Conservation (phyloP, 495 filamentous ascomycete genomes). For the Neurospora sp. region DNA sequence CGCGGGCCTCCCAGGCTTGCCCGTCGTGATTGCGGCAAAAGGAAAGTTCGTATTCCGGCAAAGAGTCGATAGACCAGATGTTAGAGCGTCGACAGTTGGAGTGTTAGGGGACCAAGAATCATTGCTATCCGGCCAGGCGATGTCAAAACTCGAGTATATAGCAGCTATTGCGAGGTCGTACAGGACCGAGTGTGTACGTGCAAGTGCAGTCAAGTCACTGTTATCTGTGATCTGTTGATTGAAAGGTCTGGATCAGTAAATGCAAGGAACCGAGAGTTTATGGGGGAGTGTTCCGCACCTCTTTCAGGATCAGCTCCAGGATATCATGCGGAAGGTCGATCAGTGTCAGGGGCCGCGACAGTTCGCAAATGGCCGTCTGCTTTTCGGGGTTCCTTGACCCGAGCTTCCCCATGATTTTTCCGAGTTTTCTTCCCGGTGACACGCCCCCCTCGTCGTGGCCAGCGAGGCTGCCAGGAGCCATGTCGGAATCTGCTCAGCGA, state of each 20-base stretch:
- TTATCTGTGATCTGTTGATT: slow-evolving; percentile 64
- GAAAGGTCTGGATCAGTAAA: not conserved
- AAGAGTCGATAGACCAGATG: slow-evolving; percentile 80
- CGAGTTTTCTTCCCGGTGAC: not conserved
- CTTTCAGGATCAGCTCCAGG: slow-evolving; percentile 77
- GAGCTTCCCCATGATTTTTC: not conserved
- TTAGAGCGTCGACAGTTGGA: slow-evolving; percentile 79
- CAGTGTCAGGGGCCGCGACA: slow-evolving; percentile 37
- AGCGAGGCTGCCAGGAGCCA: not conserved
- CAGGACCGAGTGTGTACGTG: slow-evolving; percentile 75
- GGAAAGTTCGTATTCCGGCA: slow-evolving; percentile 65
- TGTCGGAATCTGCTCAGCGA: not conserved
- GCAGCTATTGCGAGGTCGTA: slow-evolving; percentile 71
- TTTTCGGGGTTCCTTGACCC: not conserved
- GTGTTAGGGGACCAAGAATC: slow-evolving; percentile 53
- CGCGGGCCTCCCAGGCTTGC: not conserved
- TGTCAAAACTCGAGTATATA: slow-evolving; percentile 90
- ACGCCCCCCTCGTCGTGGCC: not conserved
- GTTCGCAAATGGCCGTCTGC: slow-evolving; percentile 20
- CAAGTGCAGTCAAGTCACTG: slow-evolving; percentile 77
- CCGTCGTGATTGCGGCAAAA: not conserved
- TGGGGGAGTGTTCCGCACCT: slow-evolving; percentile 42
- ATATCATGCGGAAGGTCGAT: slow-evolving; percentile 83
- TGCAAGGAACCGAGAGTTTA: not conserved
- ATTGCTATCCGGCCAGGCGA: slow-evolving; percentile 78